phyloP scores from a whole-genome alignment of 441 rosid genomes.

The Bruguiera hainesii region DNA sequence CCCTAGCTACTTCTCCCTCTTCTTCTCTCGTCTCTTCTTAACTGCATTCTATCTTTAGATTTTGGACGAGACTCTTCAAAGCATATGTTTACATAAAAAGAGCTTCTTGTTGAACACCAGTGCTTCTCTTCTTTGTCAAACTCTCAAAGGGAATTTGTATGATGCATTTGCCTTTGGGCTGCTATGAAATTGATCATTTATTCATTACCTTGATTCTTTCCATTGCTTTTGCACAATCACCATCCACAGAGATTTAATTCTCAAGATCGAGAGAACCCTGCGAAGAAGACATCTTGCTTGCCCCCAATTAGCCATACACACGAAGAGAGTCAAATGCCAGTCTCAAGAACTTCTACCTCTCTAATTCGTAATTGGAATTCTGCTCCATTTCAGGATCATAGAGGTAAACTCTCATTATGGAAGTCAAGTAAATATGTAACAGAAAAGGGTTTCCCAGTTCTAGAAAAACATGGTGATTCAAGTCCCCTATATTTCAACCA shows the following conservation, averaged over 20 bases:
- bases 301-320: slow-evolving; percentile 42
- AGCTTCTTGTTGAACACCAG: too few relatives aligned
- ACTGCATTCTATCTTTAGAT: background rate
- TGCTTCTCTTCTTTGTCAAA: background rate
- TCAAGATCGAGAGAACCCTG: slow-evolving; percentile 60
- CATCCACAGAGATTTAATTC: slow-evolving; percentile 62
- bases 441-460: background rate
- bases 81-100: too few relatives aligned
- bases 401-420: slow-evolving; percentile 37
- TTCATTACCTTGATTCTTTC: background rate
- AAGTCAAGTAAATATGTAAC: background rate
- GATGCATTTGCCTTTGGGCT: background rate
- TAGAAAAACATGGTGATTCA: slow-evolving; percentile 4
- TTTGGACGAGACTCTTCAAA: background rate
- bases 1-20: background rate
- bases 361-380: slow-evolving; percentile 60
- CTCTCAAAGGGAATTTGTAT: background rate
- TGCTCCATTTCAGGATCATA: slow-evolving; percentile 41
- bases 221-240: slow-evolving; percentile 15
- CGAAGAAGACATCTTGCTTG: slow-evolving; percentile 45
- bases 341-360: slow-evolving; percentile 51
- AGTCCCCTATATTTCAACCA: background rate
- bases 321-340: slow-evolving; percentile 62
- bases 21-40: background rate
- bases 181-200: background rate